Conservation (phyloP, 108 stramenopile species). For the Asterionellopsis glacialis region DNA sequence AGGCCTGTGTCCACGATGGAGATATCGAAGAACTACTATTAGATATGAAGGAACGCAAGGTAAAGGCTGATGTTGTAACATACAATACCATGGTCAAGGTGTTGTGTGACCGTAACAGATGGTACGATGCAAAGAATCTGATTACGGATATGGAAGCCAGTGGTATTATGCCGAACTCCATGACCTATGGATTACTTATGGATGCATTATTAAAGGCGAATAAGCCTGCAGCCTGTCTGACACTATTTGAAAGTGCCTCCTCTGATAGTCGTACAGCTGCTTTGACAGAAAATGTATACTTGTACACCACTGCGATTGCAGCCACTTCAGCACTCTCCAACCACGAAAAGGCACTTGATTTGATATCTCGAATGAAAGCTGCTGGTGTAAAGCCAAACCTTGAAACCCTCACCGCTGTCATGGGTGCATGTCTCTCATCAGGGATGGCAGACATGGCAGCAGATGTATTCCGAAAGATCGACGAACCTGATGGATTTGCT, state of each 20-base stretch:
- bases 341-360: conserved; percentile 72
- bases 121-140: conserved; percentile 66
- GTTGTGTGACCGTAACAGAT: conserved; percentile 49
- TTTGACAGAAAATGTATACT: conserved; percentile 70
- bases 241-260: conserved; percentile 80
- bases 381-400: conserved; percentile 80
- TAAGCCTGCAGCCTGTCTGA: conserved; percentile 69
- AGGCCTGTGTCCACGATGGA: conserved; percentile 51
- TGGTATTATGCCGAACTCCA: conserved; percentile 70
- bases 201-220: conserved; percentile 61
- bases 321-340: conserved; percentile 73
- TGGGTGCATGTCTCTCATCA: conserved; percentile 73
- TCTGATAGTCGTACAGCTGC: conserved; percentile 52
- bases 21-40: conserved; percentile 60
- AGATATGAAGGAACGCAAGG: conserved; percentile 73
- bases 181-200: conserved; percentile 85
- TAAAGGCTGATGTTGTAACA: conserved; percentile 58
- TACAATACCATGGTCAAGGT: conserved; percentile 70
- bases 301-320: conserved; percentile 87
- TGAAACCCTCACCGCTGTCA: conserved; percentile 76
- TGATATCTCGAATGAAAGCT: conserved; percentile 71
- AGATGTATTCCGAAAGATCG: conserved; percentile 59
- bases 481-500: conserved; percentile 70
- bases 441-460: conserved; percentile 51
- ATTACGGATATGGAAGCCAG: conserved; percentile 65